A percentile compares a stretch with the other conserved stretches of the same genome.
These are phyloP conservation scores for Tylopilus cervinicoccineus DNA, from an alignment of 768 basidiomycete genomes.

Conservation along the genomic window DNA sequence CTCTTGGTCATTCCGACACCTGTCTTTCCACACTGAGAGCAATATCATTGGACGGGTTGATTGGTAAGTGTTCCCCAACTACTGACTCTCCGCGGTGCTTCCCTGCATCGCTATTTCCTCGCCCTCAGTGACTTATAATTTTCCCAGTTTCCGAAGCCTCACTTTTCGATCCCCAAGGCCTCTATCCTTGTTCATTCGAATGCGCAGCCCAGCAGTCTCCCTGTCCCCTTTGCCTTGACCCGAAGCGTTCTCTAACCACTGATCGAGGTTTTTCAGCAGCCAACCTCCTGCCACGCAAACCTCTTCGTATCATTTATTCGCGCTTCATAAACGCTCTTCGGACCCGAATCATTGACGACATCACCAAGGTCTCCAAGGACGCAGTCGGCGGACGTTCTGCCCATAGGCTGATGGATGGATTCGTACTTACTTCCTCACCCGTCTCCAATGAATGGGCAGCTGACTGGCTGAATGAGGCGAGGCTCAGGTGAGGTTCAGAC, in stretches of 20 bases:
- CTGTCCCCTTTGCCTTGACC: conserved; percentile 36
- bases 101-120: conserved; percentile 2
- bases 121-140: conserved; percentile 8
- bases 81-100: neutral
- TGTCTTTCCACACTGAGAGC: conserved; percentile 32
- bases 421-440: conserved; percentile 49
- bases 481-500: conserved; percentile 38
- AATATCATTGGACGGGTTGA: conserved; percentile 47
- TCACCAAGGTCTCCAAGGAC: conserved; percentile 41
- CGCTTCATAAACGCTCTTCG: conserved; percentile 65
- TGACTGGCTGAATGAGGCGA: conserved; percentile 58
- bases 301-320: conserved; percentile 38
- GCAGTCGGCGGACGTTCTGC: conserved; percentile 32
- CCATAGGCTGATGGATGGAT: conserved; percentile 55
- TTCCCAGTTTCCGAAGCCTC: conserved; percentile 39
- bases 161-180: conserved; percentile 43
- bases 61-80: conserved; percentile 39
- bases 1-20: conserved; percentile 29
- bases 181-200: conserved; percentile 52
- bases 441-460: conserved; percentile 55
- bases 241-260: conserved; percentile 13
- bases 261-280: conserved; percentile 28
- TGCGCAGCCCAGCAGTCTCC: conserved; percentile 40
- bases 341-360: conserved; percentile 44
- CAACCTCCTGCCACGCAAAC: conserved; percentile 43